phyloP scores from a whole-genome alignment of 345 rosid genomes.

The Acer negundo region DNA sequence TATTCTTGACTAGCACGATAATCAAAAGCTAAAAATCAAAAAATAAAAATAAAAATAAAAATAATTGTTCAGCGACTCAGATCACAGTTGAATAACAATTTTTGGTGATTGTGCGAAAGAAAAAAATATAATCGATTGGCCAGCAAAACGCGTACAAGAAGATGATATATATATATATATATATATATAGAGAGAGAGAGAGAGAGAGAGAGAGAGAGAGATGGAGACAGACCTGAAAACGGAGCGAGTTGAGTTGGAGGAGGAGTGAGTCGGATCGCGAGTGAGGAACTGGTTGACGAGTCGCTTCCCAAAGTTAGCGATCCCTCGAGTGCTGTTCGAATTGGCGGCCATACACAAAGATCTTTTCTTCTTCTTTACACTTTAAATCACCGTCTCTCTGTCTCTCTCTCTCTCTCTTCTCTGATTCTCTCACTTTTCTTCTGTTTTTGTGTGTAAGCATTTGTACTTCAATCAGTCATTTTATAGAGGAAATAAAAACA shows the following conservation, averaged over 20 bases:
- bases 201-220: too few relatives aligned
- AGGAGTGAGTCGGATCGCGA: conserved; percentile 25
- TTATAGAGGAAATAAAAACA: background rate
- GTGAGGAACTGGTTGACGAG: conserved; percentile 28
- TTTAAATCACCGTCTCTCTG: too few relatives aligned
- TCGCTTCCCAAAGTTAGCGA: conserved; percentile 53
- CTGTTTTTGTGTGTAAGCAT: background rate
- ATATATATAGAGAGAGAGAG: too few relatives aligned
- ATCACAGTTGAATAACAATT: too few relatives aligned
- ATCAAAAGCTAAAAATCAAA: too few relatives aligned
- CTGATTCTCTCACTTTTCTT: background rate
- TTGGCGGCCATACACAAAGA: conserved; percentile 65
- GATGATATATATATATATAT: background rate
- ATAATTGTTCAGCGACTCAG: too few relatives aligned
- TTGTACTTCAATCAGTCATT: background rate
- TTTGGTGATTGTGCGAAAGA: background rate
- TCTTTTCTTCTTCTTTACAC: too few relatives aligned
- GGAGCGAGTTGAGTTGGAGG: conserved; percentile 12
- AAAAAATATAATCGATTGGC: background rate
- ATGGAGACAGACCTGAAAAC: conserved; percentile 11
- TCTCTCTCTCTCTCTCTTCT: background rate
- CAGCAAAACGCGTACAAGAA: background rate
- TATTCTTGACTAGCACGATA: too few relatives aligned
- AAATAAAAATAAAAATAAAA: too few relatives aligned
- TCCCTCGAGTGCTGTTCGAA: conserved; percentile 44